A percentile compares a stretch with the other conserved stretches of the same genome.
These are phyloP conservation scores for Salix arbutifolia DNA, from an alignment of 345 rosid species.

Conservation along the genomic window DNA sequence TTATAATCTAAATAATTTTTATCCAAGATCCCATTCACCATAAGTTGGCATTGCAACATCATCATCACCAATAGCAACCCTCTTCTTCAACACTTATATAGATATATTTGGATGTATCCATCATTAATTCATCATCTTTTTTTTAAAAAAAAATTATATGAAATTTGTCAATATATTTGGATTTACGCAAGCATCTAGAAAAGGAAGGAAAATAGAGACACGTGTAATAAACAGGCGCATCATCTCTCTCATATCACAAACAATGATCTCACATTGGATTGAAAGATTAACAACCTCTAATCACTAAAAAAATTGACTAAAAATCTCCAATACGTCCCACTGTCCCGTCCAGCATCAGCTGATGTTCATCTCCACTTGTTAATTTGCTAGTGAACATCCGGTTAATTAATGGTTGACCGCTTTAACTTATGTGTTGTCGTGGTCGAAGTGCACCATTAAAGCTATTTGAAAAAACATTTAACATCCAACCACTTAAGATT, in stretches of 20 bases:
- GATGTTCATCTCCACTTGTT: background rate
- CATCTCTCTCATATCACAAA: background rate
- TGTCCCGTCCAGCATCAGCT: background rate
- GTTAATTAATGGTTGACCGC: background rate
- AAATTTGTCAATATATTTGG: too few species aligned
- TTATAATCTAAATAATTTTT: too few species aligned
- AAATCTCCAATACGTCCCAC: background rate
- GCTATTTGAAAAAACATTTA: too few species aligned
- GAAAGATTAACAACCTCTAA: background rate
- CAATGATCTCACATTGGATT: background rate
- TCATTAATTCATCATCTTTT: background rate
- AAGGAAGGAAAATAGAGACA: background rate
- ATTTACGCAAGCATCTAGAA: background rate
- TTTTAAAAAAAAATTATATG: too few species aligned
- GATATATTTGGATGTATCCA: background rate
- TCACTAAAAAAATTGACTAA: background rate
- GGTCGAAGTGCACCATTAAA: too few species aligned
- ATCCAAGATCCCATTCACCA: too few species aligned
- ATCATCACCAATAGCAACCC: too few species aligned
- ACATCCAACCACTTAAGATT: too few species aligned
- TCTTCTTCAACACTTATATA: too few species aligned
- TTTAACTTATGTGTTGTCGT: too few species aligned
- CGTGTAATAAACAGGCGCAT: background rate
- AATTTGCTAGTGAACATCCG: background rate
- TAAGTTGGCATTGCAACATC: too few species aligned